Percentiles rank a stretch among this genome's conserved stretches.
Evolutionary conservation across 306 rosid genomes (phyloP).

Genomic region (apple (Malus domestica)): DNA sequence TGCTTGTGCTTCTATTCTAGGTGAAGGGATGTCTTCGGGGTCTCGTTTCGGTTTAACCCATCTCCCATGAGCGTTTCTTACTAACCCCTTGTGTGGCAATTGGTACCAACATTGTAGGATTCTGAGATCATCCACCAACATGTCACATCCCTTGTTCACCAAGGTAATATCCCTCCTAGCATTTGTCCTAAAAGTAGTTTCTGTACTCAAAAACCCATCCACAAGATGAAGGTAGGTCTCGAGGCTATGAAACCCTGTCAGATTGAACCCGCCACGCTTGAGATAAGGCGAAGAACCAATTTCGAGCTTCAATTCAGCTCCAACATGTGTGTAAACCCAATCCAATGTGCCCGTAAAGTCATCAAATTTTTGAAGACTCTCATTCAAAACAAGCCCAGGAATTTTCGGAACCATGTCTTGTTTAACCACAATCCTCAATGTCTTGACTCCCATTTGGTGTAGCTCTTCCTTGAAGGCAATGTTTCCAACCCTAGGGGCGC

Average conservation of each 20-base stretch:
- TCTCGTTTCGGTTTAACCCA: conserved; percentile 71
- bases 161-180: conserved; percentile 58
- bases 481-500: conserved; percentile 71
- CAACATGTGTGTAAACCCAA: conserved; percentile 58
- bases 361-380: conserved; percentile 33
- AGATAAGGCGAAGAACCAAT: conserved; percentile 47
- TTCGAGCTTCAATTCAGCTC: conserved; percentile 43
- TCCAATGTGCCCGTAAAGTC: conserved; percentile 34
- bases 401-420: conserved; percentile 57
- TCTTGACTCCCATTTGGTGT: conserved; percentile 36
- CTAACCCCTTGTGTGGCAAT: conserved; percentile 53
- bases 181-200: conserved; percentile 30
- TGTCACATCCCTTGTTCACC: conserved; percentile 63
- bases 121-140: conserved; percentile 49
- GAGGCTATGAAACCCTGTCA: conserved; percentile 45
- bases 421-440: conserved; percentile 31
- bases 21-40: conserved; percentile 58
- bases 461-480: conserved; percentile 47
- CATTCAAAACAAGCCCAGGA: conserved; percentile 53
- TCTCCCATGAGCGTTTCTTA: conserved; percentile 52
- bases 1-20: conserved; percentile 18
- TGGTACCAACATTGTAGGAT: conserved; percentile 65
- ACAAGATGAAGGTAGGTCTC: conserved; percentile 66
- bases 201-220: conserved; percentile 40
- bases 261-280: conserved; percentile 35